phyloP scores from a whole-genome alignment of 2,329 filamentous ascomycete genomes.

The Huntiella omanensis region DNA sequence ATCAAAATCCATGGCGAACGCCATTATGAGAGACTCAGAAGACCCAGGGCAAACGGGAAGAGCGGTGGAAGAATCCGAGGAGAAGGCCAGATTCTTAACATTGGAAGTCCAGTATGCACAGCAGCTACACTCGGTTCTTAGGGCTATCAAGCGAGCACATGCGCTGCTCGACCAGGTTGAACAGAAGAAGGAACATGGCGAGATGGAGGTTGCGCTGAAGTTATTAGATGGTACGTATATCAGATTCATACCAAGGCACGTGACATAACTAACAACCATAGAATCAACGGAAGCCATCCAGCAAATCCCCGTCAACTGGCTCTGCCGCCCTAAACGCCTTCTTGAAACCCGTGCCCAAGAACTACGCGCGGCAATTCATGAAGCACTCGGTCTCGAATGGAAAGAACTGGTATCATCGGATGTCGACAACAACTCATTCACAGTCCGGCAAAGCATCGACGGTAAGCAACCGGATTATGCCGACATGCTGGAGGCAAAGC shows the following conservation, averaged over 20 bases:
- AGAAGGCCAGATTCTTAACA: slow-evolving; percentile 35
- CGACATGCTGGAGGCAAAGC: slow-evolving; percentile 1
- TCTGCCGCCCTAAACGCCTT: slow-evolving; percentile 43
- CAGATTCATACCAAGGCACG: background rate
- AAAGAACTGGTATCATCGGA: slow-evolving; percentile 46
- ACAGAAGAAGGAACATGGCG: slow-evolving; percentile 30
- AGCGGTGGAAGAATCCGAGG: slow-evolving; percentile 31
- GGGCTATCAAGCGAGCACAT: slow-evolving; percentile 36
- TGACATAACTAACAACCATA: slow-evolving; percentile 14
- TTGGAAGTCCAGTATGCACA: slow-evolving; percentile 40
- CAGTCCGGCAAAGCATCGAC: slow-evolving; percentile 23
- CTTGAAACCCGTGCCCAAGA: slow-evolving; percentile 46
- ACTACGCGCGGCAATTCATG: slow-evolving; percentile 46
- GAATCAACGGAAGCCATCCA: slow-evolving; percentile 40
- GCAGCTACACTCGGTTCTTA: slow-evolving; percentile 33
- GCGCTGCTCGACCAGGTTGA: slow-evolving; percentile 44
- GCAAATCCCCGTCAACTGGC: slow-evolving; percentile 38
- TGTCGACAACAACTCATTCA: slow-evolving; percentile 31
- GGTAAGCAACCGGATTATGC: slow-evolving; percentile 7
- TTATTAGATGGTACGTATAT: slow-evolving; percentile 32
- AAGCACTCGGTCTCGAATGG: slow-evolving; percentile 54
- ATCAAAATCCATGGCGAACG: slow-evolving; percentile 59
- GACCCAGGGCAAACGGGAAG: slow-evolving; percentile 35
- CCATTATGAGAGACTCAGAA: slow-evolving; percentile 64
- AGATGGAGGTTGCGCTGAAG: slow-evolving; percentile 36